phyloP scores from a whole-genome alignment of 2,329 filamentous ascomycete genomes.

The Aspergillus proliferans region DNA sequence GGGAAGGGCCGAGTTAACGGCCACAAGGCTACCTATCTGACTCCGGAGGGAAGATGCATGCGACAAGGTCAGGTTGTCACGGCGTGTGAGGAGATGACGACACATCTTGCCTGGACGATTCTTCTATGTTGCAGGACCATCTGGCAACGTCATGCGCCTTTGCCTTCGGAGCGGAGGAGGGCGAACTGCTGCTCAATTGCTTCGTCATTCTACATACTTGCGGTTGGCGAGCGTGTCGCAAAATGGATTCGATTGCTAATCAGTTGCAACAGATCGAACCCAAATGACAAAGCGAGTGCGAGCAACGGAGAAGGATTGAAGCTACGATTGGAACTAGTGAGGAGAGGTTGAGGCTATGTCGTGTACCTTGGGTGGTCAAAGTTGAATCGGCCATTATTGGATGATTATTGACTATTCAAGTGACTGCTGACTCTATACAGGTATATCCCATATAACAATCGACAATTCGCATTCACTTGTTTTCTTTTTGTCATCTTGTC shows the following conservation, averaged over 20 bases:
- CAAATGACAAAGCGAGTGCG: too few species aligned
- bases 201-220: too few species aligned
- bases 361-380: not conserved
- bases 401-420: not conserved
- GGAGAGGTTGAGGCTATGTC: too few species aligned
- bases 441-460: too few species aligned
- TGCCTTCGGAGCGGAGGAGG: too few species aligned
- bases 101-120: not conserved
- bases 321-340: too few species aligned
- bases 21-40: not conserved
- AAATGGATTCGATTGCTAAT: too few species aligned
- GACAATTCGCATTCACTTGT: not conserved
- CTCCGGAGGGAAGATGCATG: not conserved
- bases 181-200: too few species aligned
- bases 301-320: not conserved
- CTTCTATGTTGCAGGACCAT: slow-evolving; percentile 5
- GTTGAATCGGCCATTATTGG: not conserved
- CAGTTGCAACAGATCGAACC: too few species aligned
- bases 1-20: not conserved
- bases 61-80: not conserved
- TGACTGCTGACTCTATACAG: too few species aligned
- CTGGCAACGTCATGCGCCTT: slow-evolving; percentile 9
- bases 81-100: not conserved
- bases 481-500: not conserved
- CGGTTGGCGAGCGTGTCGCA: too few species aligned